These are phyloP conservation scores for Syzygium syzygioides DNA, from an alignment of 441 rosid genomes.

Conservation along the genomic window DNA sequence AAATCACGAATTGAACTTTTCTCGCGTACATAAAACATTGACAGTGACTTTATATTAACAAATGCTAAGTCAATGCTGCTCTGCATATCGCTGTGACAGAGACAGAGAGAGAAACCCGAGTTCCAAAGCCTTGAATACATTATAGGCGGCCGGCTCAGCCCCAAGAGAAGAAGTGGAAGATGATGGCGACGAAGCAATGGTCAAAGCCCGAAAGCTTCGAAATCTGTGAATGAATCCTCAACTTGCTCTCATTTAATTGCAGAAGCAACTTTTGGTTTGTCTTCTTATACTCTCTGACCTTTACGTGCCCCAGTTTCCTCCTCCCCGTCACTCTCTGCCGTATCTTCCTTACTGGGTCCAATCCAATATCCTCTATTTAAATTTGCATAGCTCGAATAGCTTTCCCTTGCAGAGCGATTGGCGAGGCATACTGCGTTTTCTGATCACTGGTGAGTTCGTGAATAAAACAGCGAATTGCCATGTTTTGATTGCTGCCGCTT, in stretches of 20 bases:
- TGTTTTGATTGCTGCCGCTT: background rate
- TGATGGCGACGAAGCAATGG: background rate
- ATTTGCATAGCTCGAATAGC: background rate
- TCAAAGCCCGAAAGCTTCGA: background rate
- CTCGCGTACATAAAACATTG: background rate
- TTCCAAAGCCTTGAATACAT: background rate
- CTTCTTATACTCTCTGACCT: background rate
- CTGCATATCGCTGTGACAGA: background rate
- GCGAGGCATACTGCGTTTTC: background rate
- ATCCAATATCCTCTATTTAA: background rate
- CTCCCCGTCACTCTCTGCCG: background rate
- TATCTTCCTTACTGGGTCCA: background rate
- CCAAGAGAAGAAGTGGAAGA: background rate
- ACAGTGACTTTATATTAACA: background rate
- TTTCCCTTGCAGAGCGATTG: background rate
- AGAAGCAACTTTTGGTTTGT: background rate
- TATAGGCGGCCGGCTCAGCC: background rate
- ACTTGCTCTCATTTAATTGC: background rate
- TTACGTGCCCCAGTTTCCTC: background rate
- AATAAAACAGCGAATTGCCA: background rate
- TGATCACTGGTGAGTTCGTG: background rate
- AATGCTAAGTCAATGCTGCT: background rate
- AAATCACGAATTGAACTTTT: background rate
- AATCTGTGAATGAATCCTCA: background rate
- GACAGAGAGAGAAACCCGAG: background rate